Evolutionary conservation across 2,329 filamentous ascomycete species (phyloP).

Genomic region (Leptographium radiaticola): DNA sequence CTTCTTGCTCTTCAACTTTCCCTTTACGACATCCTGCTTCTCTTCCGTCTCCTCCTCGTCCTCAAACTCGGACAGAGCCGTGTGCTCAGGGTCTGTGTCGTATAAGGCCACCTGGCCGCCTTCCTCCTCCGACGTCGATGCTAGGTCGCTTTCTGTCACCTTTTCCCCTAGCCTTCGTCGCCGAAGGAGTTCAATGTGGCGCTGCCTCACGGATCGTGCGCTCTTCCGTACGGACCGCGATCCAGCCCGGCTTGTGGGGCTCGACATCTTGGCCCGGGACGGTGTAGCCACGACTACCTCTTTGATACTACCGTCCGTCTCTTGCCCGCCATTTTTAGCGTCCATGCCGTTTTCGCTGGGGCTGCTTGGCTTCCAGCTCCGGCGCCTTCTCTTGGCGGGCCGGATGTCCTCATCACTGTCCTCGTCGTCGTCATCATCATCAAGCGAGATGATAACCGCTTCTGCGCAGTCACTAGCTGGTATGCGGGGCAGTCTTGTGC

Average conservation of each 20-base stretch:
- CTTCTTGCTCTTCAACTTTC: background rate
- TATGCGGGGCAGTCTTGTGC: background rate
- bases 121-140: conserved; percentile 4
- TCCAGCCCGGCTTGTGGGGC: background rate
- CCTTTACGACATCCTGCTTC: background rate
- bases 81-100: conserved; percentile 18
- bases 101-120: conserved; percentile 14
- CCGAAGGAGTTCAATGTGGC: conserved; percentile 17
- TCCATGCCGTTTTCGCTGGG: background rate
- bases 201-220: conserved; percentile 13
- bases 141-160: conserved; percentile 12
- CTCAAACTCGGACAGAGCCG: conserved; percentile 19
- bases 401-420: conserved; percentile 4
- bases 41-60: conserved; percentile 18
- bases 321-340: background rate
- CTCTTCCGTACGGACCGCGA: conserved; percentile 5
- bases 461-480: background rate
- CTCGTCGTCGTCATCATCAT: background rate
- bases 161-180: conserved; percentile 18
- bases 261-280: background rate
- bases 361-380: background rate
- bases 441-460: background rate
- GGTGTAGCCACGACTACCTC: background rate
- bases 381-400: conserved; percentile 3
- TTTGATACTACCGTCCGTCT: background rate